Evolutionary conservation across 2,329 filamentous ascomycete species (phyloP).

Genomic region (Colletotrichum abscissum): DNA sequence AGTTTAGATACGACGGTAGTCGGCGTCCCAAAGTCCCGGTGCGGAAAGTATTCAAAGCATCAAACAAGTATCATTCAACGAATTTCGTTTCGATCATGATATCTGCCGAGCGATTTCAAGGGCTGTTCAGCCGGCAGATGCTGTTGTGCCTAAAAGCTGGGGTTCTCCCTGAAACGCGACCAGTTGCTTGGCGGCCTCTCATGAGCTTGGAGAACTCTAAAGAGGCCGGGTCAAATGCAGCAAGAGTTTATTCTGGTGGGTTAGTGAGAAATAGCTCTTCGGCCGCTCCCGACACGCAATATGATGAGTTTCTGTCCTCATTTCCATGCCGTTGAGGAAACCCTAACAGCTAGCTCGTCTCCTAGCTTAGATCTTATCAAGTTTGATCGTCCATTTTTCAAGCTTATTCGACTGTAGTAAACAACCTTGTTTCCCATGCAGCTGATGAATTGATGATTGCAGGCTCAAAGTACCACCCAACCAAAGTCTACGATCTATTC

Average conservation of each 20-base stretch:
- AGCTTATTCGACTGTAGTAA: neutral
- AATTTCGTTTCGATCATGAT: neutral
- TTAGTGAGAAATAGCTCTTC: conserved; percentile 8
- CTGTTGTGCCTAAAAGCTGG: neutral
- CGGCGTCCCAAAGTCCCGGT: too few species aligned
- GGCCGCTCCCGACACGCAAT: neutral
- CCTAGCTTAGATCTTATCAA: neutral
- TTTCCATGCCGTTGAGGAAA: neutral
- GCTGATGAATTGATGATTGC: neutral
- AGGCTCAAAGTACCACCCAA: neutral
- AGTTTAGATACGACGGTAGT: neutral
- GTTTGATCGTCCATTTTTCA: too few species aligned
- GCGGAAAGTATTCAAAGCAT: neutral
- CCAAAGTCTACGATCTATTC: neutral
- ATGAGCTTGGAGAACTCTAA: neutral
- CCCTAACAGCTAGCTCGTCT: neutral
- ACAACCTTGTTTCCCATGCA: neutral
- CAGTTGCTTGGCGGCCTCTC: neutral
- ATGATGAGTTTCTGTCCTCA: neutral
- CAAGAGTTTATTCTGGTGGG: neutral
- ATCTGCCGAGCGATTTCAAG: neutral
- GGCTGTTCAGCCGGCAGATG: neutral
- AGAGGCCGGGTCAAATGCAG: neutral
- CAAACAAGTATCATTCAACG: too few species aligned
- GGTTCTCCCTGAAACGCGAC: neutral